Conservation (phyloP, 768 basidiomycete species). For the Trametes meyenii region DNA sequence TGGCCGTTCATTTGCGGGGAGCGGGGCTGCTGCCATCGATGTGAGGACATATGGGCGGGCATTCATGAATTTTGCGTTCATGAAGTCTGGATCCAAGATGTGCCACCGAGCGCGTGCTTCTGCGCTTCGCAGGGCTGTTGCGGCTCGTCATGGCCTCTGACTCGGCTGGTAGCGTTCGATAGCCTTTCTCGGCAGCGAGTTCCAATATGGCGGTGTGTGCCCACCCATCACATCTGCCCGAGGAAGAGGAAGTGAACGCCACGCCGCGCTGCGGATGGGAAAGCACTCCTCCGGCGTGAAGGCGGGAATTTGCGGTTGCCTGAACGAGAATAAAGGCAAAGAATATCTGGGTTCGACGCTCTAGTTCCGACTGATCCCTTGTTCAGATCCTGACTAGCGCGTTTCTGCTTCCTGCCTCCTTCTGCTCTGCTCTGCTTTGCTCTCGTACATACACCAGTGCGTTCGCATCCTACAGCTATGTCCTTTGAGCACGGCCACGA, state of each 20-base stretch:
- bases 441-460: background rate
- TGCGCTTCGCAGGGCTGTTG: background rate
- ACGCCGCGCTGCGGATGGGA: conserved; percentile 19
- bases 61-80: conserved; percentile 5
- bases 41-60: background rate
- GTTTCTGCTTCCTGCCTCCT: background rate
- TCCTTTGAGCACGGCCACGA: conserved; percentile 33
- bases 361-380: conserved; percentile 28
- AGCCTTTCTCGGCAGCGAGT: conserved; percentile 10
- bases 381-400: conserved; percentile 20
- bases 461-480: conserved; percentile 3
- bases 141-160: conserved; percentile 10
- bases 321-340: conserved; percentile 34
- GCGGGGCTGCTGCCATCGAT: background rate
- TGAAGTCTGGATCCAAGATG: conserved; percentile 8
- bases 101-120: conserved; percentile 11
- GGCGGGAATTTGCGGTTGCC: conserved; percentile 24
- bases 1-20: conserved; percentile 16
- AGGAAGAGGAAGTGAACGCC: conserved; percentile 10
- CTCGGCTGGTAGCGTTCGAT: conserved; percentile 11
- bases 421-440: conserved; percentile 12
- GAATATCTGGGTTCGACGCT: conserved; percentile 27
- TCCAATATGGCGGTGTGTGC: conserved; percentile 11
- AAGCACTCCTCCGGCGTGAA: conserved; percentile 10
- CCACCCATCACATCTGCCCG: conserved; percentile 8